A percentile compares a stretch with the other conserved stretches of the same genome.
phyloP scores from a whole-genome alignment of 345 rosid species.

The Corymbia maculata region DNA sequence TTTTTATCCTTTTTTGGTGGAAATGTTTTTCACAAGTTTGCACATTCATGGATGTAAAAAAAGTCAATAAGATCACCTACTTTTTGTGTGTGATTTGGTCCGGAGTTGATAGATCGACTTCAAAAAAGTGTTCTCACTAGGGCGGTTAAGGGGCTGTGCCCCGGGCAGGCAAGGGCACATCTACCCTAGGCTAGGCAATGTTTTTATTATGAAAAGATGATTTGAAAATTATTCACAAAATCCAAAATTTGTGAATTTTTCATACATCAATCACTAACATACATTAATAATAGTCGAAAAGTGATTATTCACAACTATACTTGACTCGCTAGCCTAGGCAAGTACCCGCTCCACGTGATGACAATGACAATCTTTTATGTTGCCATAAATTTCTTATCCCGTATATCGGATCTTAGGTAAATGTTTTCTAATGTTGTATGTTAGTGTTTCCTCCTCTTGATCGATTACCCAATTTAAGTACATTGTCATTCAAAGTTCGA shows the following conservation, averaged over 20 bases:
- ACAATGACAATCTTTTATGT: neutral
- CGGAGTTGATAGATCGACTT: no score
- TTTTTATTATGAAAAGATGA: neutral
- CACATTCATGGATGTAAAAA: neutral
- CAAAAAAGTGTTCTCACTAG: neutral
- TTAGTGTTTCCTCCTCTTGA: neutral
- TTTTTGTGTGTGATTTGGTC: neutral
- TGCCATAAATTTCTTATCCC: neutral
- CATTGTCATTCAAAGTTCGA: neutral
- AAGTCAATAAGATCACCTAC: neutral
- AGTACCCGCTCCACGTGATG: neutral
- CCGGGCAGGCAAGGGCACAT: neutral
- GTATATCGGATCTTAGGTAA: neutral
- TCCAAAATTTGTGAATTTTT: neutral
- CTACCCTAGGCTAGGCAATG: neutral
- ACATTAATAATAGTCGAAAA: no score
- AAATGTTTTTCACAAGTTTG: neutral
- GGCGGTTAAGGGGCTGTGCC: neutral
- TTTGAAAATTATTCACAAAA: neutral
- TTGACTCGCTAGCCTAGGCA: no score
- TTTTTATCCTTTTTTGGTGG: neutral
- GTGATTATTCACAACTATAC: no score
- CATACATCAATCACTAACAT: no score
- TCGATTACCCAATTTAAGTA: neutral
- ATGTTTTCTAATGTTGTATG: no score